phyloP scores from a whole-genome alignment of 2,329 filamentous ascomycete genomes.

The Alternaria hordeiaustralica region DNA sequence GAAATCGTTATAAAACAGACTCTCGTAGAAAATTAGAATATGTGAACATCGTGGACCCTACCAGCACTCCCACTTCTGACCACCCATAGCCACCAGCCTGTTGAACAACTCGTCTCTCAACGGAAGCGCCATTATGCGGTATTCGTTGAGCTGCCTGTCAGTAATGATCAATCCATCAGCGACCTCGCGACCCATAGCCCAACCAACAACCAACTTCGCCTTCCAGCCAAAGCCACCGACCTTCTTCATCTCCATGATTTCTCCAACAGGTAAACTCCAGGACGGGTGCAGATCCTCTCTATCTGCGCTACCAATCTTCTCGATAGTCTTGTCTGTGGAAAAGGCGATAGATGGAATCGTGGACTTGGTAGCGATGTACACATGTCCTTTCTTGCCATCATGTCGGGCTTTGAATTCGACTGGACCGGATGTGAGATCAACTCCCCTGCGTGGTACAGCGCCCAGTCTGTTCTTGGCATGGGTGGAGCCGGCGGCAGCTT shows the following conservation, averaged over 20 bases:
- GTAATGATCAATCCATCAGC: conserved; percentile 75
- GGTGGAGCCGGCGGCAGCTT: conserved; percentile 66
- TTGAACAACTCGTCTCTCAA: conserved; percentile 82
- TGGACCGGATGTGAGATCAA: conserved; percentile 65
- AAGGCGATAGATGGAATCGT: conserved; percentile 74
- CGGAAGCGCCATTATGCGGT: conserved; percentile 73
- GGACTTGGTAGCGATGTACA: conserved; percentile 71
- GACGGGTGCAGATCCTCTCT: conserved; percentile 62
- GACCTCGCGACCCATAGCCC: conserved; percentile 76
- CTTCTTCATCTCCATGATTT: conserved; percentile 78
- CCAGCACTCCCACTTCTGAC: conserved; percentile 84
- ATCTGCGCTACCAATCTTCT: conserved; percentile 55
- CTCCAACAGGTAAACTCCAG: conserved; percentile 73
- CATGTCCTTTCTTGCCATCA: conserved; percentile 73
- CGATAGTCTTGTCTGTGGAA: conserved; percentile 60
- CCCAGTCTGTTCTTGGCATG: conserved; percentile 75
- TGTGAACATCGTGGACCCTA: conserved; percentile 43
- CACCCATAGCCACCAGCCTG: conserved; percentile 75
- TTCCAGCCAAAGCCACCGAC: conserved; percentile 86
- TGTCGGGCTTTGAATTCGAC: conserved; percentile 77
- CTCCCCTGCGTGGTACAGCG: conserved; percentile 62
- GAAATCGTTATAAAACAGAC: neutral
- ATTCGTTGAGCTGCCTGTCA: conserved; percentile 63
- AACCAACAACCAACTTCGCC: conserved; percentile 79
- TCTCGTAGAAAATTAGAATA: neutral